Conservation (phyloP, 2,329 filamentous ascomycete genomes). For the Aspergillus nomiae region DNA sequence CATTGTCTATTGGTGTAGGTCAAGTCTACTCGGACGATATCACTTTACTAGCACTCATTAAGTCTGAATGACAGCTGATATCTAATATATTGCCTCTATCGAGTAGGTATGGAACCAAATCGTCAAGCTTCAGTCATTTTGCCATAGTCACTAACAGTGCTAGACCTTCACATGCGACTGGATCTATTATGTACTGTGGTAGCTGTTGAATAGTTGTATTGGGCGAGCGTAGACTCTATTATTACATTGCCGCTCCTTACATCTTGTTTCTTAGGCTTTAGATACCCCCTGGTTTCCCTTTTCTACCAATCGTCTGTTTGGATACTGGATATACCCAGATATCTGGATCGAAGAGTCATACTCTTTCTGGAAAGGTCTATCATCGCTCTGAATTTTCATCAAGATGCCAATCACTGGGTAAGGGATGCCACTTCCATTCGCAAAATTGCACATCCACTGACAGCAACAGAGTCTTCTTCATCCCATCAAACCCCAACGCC, state of each 20-base stretch:
- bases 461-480: slow-evolving; percentile 43
- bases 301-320: background rate
- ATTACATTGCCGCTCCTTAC: background rate
- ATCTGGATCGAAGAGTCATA: background rate
- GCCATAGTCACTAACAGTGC: background rate
- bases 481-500: slow-evolving; percentile 43
- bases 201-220: background rate
- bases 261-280: background rate
- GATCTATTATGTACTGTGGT: background rate
- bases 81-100: background rate
- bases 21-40: background rate
- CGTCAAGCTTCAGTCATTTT: background rate
- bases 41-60: background rate
- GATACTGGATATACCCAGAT: background rate
- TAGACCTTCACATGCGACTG: background rate
- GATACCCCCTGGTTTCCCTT: background rate
- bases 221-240: background rate
- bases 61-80: background rate
- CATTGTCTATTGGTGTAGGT: background rate
- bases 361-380: background rate
- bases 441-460: background rate
- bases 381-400: background rate
- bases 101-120: background rate
- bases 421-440: background rate
- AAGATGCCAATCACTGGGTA: slow-evolving; percentile 42